Base-by-base conservation (phyloP, 371 early-diverging fungal species). In the Rhizopus microsporus region DNA sequence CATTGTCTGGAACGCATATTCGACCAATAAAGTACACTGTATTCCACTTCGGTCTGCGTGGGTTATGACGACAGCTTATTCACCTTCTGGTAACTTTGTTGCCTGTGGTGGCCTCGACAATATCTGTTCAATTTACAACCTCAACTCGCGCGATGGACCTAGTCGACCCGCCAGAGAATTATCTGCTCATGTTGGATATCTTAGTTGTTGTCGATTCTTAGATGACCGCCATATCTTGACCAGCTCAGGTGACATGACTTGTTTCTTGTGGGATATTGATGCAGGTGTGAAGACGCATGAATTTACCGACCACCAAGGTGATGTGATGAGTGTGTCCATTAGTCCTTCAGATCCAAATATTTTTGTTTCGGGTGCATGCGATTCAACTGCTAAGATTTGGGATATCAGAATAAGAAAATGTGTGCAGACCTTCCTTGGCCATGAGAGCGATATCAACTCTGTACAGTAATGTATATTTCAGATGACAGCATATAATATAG, bases 11-110 rank as follows among this genome's bases (percentile, higher is more conserved):
- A 95, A 98, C 64, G 94, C 96, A 17, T 95, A 90, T 68, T 88
- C 95, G 40, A 95, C 97, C 50, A 95, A 98, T 84, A 98, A 98
- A 74, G 84, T 96, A 32, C 93, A 97, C 64, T 98, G 98, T 38
- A 95, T 98, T 60, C 96, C 97, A 8, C 81, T 98, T 44, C 91
- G 95, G n/a, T 97, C 97, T 0, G 93, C 96, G n/a, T 98, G 98
- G 98, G 98, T 98, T 57, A 98, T 98, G 98, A 96, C 98, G 37
- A 94, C 95, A 65, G 98, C 98, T 3, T 98, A 94, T 67, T 92
- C 98, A 30, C 98, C 97, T 4, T 92, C 93, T 17, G 96, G 97
- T 45, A 91, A 92, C 72, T 93, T 90, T 72, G 98, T 98, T 13
- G 98, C 98, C 42, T 97, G 96, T 70, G 98, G 98, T 71, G 98